These are phyloP conservation scores for Baudoinia panamericana DNA, from an alignment of 495 filamentous ascomycete species.

Conservation along the genomic window DNA sequence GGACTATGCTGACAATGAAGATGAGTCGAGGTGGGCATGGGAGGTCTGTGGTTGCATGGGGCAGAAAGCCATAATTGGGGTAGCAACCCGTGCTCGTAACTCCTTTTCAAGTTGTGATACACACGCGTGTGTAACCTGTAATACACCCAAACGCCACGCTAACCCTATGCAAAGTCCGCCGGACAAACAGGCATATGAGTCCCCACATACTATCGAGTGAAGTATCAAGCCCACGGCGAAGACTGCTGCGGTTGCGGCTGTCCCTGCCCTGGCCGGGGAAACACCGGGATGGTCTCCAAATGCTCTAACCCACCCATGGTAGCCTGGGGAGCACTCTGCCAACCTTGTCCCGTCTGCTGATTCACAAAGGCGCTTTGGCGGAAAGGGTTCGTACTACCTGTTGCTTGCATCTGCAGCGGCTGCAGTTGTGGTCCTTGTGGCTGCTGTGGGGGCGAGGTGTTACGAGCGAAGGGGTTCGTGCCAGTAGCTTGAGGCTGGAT, in stretches of 20 bases:
- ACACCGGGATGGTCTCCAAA: constrained; percentile 67
- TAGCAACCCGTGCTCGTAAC: no score
- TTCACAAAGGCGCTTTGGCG: constrained; percentile 78
- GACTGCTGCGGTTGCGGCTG: constrained; percentile 5
- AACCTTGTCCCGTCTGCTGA: constrained; percentile 71
- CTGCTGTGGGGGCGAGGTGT: constrained; percentile 15
- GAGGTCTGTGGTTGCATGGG: no score
- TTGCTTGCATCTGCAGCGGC: constrained; percentile 47
- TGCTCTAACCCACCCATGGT: constrained; percentile 82
- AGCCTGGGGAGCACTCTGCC: constrained; percentile 64
- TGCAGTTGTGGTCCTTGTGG: constrained; percentile 32
- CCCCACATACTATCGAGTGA: no score
- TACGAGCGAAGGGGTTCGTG: constrained; percentile 58
- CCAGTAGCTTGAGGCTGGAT: constrained; percentile 52
- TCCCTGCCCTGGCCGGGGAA: constrained; percentile 58
- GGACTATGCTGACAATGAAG: no score
- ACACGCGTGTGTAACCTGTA: no score
- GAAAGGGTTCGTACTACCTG: constrained; percentile 91
- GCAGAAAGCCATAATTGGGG: no score
- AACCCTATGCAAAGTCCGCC: no score
- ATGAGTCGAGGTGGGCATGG: no score
- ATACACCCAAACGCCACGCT: constrained; percentile 6
- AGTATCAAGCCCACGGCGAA: constrained; percentile 15
- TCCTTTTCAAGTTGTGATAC: no score
- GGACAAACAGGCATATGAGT: no score